Evolutionary conservation across 139 green algal genomes (phyloP).

Genomic region (Yamagishiella unicocca): DNA sequence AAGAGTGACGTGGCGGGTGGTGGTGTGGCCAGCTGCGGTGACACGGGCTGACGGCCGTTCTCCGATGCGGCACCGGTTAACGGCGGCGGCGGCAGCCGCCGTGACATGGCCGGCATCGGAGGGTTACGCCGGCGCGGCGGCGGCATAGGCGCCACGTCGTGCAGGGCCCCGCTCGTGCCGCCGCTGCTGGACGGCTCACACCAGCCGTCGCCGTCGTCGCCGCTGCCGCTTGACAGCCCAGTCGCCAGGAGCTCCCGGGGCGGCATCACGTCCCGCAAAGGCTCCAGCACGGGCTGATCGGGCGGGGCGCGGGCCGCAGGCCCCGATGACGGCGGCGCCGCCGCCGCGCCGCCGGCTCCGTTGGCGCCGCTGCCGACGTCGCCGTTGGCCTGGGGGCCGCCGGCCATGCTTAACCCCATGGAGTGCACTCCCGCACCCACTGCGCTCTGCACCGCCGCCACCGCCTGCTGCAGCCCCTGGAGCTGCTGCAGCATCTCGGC

Average conservation of each 20-base stretch:
- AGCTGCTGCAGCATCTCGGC: conserved; percentile 49
- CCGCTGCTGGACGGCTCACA: too few relatives aligned
- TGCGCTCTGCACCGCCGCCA: conserved; percentile 36
- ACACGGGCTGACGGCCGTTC: not conserved
- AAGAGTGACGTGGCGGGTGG: conserved; percentile 31
- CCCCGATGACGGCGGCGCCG: not conserved
- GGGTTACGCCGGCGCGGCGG: conserved; percentile 21
- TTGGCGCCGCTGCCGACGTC: not conserved
- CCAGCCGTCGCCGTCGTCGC: not conserved
- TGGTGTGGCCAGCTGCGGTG: conserved; percentile 34
- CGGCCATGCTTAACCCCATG: not conserved
- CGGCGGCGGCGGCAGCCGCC: not conserved
- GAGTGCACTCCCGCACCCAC: conserved; percentile 6
- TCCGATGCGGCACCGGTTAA: not conserved
- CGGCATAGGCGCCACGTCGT: conserved; percentile 5
- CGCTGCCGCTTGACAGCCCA: not conserved
- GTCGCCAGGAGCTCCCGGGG: not conserved
- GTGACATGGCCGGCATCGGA: conserved; percentile 9
- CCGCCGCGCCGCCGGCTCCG: not conserved
- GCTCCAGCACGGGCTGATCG: conserved; percentile 21
- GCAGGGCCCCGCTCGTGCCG: not conserved
- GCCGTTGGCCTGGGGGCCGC: not conserved
- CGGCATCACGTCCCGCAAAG: not conserved
- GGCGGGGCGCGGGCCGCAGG: not conserved
- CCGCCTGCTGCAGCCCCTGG: conserved; percentile 42